These are phyloP conservation scores for Leccinum holopus DNA, from an alignment of 1,284 basidiomycete genomes.

Conservation along the genomic window DNA sequence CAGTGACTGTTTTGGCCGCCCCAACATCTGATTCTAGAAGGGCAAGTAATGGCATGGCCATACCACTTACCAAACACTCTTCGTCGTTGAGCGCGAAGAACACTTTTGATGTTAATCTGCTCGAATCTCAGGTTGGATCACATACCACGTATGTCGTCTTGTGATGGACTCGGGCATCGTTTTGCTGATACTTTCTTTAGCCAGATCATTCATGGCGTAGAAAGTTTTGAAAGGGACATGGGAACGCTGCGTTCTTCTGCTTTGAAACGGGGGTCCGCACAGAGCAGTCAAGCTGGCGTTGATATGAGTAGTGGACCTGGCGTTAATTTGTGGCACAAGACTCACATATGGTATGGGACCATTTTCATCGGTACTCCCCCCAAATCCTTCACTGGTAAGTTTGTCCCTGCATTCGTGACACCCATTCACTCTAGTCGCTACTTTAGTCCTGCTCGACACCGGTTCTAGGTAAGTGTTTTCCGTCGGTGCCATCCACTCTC, in stretches of 20 bases:
- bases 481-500: background rate
- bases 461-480: background rate
- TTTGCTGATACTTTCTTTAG: too few relatives aligned
- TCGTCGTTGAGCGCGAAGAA: background rate
- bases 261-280: too few relatives aligned
- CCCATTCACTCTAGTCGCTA: background rate
- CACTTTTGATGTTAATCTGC: accelerated
- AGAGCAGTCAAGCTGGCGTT: background rate
- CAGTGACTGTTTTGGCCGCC: background rate
- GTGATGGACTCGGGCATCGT: background rate
- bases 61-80: background rate
- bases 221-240: too few relatives aligned
- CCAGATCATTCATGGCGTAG: too few relatives aligned
- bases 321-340: too few relatives aligned
- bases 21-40: background rate
- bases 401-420: background rate
- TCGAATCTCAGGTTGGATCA: background rate
- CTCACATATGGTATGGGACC: background rate
- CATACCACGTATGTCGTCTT: background rate
- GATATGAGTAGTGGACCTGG: background rate
- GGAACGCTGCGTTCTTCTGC: too few relatives aligned
- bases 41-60: background rate
- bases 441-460: background rate
- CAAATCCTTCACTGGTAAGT: background rate
- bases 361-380: background rate